Base-by-base conservation (phyloP, 306 rosid species). In the Lupinus albus region DNA sequence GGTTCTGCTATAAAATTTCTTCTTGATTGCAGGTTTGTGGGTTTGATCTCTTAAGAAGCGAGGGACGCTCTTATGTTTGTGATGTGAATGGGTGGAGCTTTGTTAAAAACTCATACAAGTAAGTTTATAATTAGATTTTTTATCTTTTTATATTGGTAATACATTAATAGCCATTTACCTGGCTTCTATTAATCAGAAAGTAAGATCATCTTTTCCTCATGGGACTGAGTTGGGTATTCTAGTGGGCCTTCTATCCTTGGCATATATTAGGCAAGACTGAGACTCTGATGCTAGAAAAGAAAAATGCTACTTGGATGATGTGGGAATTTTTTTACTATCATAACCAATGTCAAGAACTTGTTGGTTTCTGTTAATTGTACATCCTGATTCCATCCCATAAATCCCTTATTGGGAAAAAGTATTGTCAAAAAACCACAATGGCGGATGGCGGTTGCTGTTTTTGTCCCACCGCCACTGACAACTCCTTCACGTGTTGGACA, bases 21-120 rank as follows among this genome's bases (percentile, higher is more conserved):
- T 47, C 21, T 72, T 68, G 28, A 35, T 45, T 77, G 72, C 89
- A 93, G 99, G 99, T 93, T 80, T 90, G 99, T 73, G 99, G 97
- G 63, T 93, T 93, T 79, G 99, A 93, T 86, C 96, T 93, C 62
- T 76, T 93, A 79, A 88, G 99, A 66, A 83, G 96, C 64, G 94
- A 90, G 73, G 99, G 99, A 25, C 85, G 92, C 68, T 93, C 99
- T 14, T 93, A 93, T 55, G 99, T 93, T 78, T 93, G 97, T 84
- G 99, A 93, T 61, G 99, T 93, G 75, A 93, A 93, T 78, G 99
- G 99, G 60, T 93, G 99, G 99, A 93, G 99, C 80, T 93, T 93
- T 58, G 99, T 93, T 52, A 93, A 93, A 71, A 93, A 93, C 68
- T 93, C 99, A 30, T 79, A 93, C 94, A 93, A 93, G 99, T 93